phyloP scores from a whole-genome alignment of 768 basidiomycete species.

The Termitomyces sp. region DNA sequence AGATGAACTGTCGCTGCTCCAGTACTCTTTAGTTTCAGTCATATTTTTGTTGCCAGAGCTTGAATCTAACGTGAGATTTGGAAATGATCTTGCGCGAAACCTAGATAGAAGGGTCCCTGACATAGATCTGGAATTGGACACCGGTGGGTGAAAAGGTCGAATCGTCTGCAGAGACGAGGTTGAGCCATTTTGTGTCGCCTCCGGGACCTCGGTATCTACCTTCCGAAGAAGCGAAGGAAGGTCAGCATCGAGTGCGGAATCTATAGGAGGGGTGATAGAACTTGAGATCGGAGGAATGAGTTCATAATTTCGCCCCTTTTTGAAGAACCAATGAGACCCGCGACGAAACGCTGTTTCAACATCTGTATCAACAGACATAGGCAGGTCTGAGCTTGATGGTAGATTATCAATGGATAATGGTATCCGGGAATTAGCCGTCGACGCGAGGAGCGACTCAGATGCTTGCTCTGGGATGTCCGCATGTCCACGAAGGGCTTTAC shows the following conservation, averaged over 20 bases:
- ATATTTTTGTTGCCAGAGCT: constrained; percentile 18
- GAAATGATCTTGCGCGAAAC: constrained; percentile 41
- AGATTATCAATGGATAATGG: constrained; percentile 26
- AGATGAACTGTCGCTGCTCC: constrained; percentile 63
- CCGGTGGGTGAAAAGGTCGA: background rate
- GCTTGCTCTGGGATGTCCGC: constrained; percentile 17
- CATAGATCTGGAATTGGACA: constrained; percentile 11
- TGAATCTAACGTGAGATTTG: constrained; percentile 32
- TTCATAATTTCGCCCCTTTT: constrained; percentile 38
- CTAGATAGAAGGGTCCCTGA: constrained; percentile 36
- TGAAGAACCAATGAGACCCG: constrained; percentile 53
- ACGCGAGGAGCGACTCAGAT: constrained; percentile 19
- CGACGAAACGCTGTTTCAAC: constrained; percentile 67
- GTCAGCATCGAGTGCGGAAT: constrained; percentile 32
- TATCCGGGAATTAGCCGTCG: constrained; percentile 8
- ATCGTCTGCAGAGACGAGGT: background rate
- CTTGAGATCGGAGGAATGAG: constrained; percentile 30
- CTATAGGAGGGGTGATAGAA: constrained; percentile 29
- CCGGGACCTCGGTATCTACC: constrained; percentile 41
- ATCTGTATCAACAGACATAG: constrained; percentile 77
- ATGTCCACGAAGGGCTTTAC: constrained; percentile 46
- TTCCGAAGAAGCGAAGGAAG: constrained; percentile 40
- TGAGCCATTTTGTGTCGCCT: constrained; percentile 3
- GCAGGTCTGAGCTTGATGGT: constrained; percentile 43
- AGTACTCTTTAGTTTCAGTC: constrained; percentile 31